phyloP scores from a whole-genome alignment of 352 stramenopile genomes.

The Globisporangium abappressorium region DNA sequence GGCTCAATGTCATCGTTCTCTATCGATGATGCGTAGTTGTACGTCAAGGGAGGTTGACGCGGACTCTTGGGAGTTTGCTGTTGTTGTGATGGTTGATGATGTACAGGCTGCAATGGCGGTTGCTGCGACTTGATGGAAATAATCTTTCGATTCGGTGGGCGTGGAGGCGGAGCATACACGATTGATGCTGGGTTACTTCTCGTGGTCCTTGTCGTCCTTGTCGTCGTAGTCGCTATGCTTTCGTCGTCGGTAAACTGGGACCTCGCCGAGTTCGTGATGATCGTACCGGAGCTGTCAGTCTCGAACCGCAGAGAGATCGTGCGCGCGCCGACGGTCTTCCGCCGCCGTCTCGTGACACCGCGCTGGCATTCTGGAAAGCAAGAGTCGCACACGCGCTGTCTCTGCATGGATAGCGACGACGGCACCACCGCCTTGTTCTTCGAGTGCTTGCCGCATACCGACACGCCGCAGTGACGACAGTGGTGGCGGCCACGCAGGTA shows the following conservation, averaged over 20 bases:
- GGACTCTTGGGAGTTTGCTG: neutral
- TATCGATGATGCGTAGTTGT: neutral
- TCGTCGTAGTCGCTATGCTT: conserved; percentile 9
- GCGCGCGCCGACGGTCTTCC: conserved; percentile 18
- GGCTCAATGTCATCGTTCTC: neutral
- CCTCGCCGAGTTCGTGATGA: conserved; percentile 3
- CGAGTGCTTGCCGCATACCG: conserved; percentile 75
- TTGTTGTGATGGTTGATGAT: neutral
- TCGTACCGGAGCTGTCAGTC: conserved; percentile 12
- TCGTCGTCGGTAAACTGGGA: conserved; percentile 7
- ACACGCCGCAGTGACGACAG: conserved; percentile 72
- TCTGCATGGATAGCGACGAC: conserved; percentile 55
- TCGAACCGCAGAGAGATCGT: conserved; percentile 14
- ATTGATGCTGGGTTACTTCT: conserved; percentile 1
- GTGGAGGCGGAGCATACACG: neutral
- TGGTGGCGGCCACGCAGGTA: conserved; percentile 71
- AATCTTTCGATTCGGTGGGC: conserved; percentile 1
- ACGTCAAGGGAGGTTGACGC: neutral
- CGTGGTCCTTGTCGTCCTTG: conserved; percentile 1
- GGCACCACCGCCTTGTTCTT: conserved; percentile 61
- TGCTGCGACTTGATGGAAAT: conserved; percentile 2
- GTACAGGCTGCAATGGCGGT: neutral
- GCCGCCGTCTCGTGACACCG: conserved; percentile 15
- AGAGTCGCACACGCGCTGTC: conserved; percentile 71
- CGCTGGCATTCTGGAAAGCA: conserved; percentile 58